phyloP scores from a whole-genome alignment of 768 basidiomycete genomes.

The Hygrophoropsis aurantiaca region DNA sequence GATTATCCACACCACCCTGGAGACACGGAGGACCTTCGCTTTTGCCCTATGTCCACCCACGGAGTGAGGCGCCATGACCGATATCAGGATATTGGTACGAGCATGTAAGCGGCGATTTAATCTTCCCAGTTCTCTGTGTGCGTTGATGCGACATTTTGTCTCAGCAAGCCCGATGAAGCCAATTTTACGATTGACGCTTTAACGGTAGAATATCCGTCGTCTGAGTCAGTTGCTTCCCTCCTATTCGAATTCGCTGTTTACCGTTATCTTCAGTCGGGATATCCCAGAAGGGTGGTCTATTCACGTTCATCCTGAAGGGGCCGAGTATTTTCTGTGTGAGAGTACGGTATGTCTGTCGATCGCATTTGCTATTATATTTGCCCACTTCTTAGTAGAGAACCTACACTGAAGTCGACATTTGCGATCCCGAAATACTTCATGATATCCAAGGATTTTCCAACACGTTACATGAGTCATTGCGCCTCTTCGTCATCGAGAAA shows the following conservation, averaged over 20 bases:
- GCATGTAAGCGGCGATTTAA: too few relatives aligned
- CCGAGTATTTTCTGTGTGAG: constrained; percentile 16
- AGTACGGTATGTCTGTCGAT: constrained; percentile 10
- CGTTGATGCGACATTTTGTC: too few relatives aligned
- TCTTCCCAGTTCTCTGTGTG: too few relatives aligned
- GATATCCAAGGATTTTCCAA: constrained; percentile 32
- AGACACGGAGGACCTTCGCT: constrained; percentile 1
- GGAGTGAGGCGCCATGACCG: constrained; percentile 13
- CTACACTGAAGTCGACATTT: constrained; percentile 50
- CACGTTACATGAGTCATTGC: constrained; percentile 3
- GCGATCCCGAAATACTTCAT: constrained; percentile 25
- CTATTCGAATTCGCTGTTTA: too few relatives aligned
- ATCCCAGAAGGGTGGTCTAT: constrained; percentile 13
- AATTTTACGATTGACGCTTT: too few relatives aligned
- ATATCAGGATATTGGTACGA: too few relatives aligned
- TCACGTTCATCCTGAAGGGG: constrained; percentile 20
- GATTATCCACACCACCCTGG: constrained; percentile 11
- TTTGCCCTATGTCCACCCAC: constrained; percentile 13
- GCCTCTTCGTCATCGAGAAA: too few relatives aligned
- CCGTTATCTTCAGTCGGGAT: too few relatives aligned
- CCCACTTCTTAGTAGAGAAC: constrained; percentile 30
- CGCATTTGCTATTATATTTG: not conserved
- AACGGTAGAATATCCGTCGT: too few relatives aligned
- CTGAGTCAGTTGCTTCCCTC: too few relatives aligned
- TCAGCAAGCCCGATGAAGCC: too few relatives aligned